Evolutionary conservation across 1,139 yeast species (phyloP), one percentile per base, ranked within the genome.

Genomic region (Diutina ranongensis): DNA sequence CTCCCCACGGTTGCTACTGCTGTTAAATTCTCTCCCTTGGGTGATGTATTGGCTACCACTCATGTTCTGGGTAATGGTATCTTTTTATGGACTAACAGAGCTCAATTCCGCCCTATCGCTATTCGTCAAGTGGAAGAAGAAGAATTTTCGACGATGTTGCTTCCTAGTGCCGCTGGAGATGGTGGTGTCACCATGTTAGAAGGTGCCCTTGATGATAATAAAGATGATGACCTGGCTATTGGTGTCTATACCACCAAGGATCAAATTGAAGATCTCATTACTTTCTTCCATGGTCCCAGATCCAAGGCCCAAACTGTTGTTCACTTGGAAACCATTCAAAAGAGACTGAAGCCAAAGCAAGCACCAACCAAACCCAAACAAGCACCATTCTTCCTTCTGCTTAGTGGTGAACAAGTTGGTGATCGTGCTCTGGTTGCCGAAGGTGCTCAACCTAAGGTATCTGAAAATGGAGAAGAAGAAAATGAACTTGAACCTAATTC

Each of bases 31-130:
- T 84, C 96, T 16, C 95, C 95, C 3, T 72, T 80, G 46, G 96
- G 96, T 42, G 97, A 94, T 54, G 77, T 83, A 62, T 72, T 94
- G 49, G 98, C 97, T 2, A 89, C 98, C 1, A 74, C 95, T 0
- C 98, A 94, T 64, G 96, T 88, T 12, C 72, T 79, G 32, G 95
- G 94, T 13, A 84, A 85, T 50, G 98, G 98, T 31, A 80, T 94
- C 49, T 80, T 85, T 46, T 67, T 94, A 49, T 94, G 99, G 99
- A 83, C 95, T 3, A 87, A 89, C 60, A 74, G 82, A 56, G 80
- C 97, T 0, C 96, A 88, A 61, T 89, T 89, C 61, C 76, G 69
- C 51, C 78, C 81, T 2, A 65, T 83, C 27, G 79, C 94, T 0
- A 79, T 89, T 1, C 77, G 92, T 53, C 86, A 79, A 50, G 71